Percentiles rank a stretch among this genome's conserved stretches.
phyloP scores from a whole-genome alignment of 306 rosid species.

The Trifolium repens region DNA sequence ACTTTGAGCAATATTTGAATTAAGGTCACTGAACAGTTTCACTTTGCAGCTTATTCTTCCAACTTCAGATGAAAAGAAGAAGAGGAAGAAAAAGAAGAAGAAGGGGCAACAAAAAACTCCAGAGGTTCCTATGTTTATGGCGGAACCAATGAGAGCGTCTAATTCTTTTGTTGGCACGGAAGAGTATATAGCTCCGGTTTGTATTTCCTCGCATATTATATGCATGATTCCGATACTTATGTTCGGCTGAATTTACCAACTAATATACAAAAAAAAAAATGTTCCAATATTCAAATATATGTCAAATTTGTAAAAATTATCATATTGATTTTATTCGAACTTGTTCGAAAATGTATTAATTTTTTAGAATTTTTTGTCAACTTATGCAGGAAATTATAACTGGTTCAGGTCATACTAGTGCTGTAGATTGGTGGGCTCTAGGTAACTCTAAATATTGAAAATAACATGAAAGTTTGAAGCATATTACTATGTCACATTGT shows the following conservation, averaged over 20 bases:
- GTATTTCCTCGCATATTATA: slow-evolving; percentile 41
- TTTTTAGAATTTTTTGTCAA: slow-evolving; percentile 33
- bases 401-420: slow-evolving; percentile 96
- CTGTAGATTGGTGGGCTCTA: slow-evolving; percentile 99
- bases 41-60: slow-evolving; percentile 79
- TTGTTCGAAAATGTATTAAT: slow-evolving; percentile 11
- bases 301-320: neutral
- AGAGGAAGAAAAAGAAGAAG: slow-evolving; percentile 43
- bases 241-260: neutral
- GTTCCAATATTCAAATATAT: neutral
- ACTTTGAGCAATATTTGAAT: slow-evolving; percentile 23
- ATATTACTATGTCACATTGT: neutral
- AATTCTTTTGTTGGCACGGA: slow-evolving; percentile 99
- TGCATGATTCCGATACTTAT: slow-evolving; percentile 23
- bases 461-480: neutral
- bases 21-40: slow-evolving; percentile 1
- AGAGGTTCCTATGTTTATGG: slow-evolving; percentile 76
- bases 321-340: neutral
- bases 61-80: slow-evolving; percentile 60
- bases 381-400: slow-evolving; percentile 87
- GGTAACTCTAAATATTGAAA: slow-evolving; percentile 53
- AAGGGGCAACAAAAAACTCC: slow-evolving; percentile 55
- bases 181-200: slow-evolving; percentile 99
- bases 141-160: slow-evolving; percentile 99
- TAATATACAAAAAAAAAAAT: neutral